phyloP scores from a whole-genome alignment of 768 basidiomycete species.

The Mycena maculata region DNA sequence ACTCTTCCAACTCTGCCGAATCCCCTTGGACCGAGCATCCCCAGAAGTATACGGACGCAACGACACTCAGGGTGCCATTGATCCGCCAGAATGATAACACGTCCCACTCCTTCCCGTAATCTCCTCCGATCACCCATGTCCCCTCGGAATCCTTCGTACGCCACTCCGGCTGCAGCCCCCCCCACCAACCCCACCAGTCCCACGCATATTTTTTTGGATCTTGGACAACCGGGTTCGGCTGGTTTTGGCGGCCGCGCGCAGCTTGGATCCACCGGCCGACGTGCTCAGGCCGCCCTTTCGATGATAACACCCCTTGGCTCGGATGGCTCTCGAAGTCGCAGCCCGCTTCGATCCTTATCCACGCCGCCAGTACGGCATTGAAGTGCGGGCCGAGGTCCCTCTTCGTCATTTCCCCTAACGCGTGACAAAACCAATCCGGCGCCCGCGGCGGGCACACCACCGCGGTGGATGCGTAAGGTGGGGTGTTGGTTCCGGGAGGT shows the following conservation, averaged over 20 bases:
- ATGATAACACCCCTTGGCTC: background rate
- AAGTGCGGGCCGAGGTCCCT: background rate
- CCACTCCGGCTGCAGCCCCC: background rate
- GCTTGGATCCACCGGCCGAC: background rate
- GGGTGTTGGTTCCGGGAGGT: background rate
- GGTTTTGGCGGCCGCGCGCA: background rate
- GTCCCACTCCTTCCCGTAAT: background rate
- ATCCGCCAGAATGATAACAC: background rate
- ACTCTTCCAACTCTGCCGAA: background rate
- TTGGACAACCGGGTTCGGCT: background rate
- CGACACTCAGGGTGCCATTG: background rate
- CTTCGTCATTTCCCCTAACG: background rate
- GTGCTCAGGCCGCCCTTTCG: background rate
- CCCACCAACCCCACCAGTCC: background rate
- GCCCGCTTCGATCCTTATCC: background rate
- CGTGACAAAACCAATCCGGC: background rate
- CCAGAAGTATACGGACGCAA: background rate
- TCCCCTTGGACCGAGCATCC: background rate
- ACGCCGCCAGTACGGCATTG: background rate
- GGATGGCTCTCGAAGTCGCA: background rate
- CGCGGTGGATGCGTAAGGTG: too few species aligned
- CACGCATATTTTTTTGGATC: background rate
- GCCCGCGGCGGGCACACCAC: background rate
- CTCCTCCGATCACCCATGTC: background rate
- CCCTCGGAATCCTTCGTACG: background rate